Evolutionary conservation across 2,329 filamentous ascomycete genomes (phyloP).

Genomic region (Camillea tinctor): DNA sequence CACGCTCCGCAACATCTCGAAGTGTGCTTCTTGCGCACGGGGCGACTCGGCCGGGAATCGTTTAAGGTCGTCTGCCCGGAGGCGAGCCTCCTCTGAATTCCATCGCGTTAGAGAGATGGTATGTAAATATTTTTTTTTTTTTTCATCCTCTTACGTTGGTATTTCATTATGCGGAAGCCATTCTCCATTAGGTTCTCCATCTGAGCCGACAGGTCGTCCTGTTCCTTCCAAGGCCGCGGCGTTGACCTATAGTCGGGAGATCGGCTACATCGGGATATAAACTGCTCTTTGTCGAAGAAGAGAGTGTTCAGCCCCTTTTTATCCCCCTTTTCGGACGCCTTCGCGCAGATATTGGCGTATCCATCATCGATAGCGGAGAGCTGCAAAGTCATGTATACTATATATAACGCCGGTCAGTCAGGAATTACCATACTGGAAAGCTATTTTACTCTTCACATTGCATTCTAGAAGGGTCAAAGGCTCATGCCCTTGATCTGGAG

Average conservation of each 20-base stretch:
- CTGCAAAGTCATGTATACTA: constrained; percentile 13
- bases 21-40: constrained; percentile 9
- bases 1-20: constrained; percentile 1
- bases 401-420: too few relatives aligned
- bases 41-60: constrained; percentile 12
- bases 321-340: neutral
- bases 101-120: neutral
- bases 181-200: constrained; percentile 15
- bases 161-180: constrained; percentile 1
- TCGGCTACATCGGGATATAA: constrained; percentile 12
- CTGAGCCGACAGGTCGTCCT: constrained; percentile 6
- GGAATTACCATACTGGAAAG: too few relatives aligned
- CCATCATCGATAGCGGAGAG: constrained; percentile 14
- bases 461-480: too few relatives aligned
- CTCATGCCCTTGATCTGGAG: too few relatives aligned
- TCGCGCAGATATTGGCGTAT: constrained; percentile 14
- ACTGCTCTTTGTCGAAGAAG: constrained; percentile 18
- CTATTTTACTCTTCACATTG: too few relatives aligned
- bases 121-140: neutral
- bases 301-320: constrained; percentile 9
- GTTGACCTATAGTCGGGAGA: neutral
- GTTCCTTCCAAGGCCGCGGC: neutral
- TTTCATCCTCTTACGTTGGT: constrained; percentile 14
- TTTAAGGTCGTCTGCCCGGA: constrained; percentile 2
- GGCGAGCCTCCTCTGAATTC: constrained; percentile 4